Evolutionary conservation across 176 grass and related monocot genomes (phyloP).

Genomic region (Cenchrus fungigraminus): DNA sequence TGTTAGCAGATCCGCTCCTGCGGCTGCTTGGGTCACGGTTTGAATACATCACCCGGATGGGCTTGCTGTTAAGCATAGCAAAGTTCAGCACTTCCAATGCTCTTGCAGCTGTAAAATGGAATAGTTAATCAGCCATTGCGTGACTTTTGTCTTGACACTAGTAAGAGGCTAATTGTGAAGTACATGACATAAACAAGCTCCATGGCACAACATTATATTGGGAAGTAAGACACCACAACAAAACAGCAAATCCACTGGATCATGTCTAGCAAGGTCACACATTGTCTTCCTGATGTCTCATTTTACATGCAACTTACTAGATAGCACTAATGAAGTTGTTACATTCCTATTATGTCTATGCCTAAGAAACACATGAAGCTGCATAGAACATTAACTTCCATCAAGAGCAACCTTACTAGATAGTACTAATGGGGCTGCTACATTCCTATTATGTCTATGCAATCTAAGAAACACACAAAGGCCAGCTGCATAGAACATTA

Average conservation of each 20-base stretch:
- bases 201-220: not conserved
- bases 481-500: conserved; percentile 8
- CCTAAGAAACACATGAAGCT: not conserved
- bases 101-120: conserved; percentile 62
- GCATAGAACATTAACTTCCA: not conserved
- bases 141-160: not conserved
- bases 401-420: not conserved
- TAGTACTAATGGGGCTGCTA: not conserved
- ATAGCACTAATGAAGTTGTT: not conserved
- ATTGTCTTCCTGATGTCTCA: not conserved
- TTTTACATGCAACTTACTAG: not conserved
- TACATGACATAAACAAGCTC: not conserved
- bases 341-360: not conserved
- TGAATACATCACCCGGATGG: conserved; percentile 83
- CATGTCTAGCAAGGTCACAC: not conserved
- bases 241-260: not conserved
- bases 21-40: conserved; percentile 80
- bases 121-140: conserved; percentile 15
- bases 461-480: not conserved
- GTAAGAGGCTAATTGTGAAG: conserved; percentile 9
- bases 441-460: not conserved
- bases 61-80: conserved; percentile 60
- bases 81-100: conserved; percentile 73
- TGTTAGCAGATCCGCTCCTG: conserved; percentile 78
- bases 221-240: not conserved